These are phyloP conservation scores for Aspergillus viridinutans DNA, from an alignment of 2,329 filamentous ascomycete species.

Conservation along the genomic window DNA sequence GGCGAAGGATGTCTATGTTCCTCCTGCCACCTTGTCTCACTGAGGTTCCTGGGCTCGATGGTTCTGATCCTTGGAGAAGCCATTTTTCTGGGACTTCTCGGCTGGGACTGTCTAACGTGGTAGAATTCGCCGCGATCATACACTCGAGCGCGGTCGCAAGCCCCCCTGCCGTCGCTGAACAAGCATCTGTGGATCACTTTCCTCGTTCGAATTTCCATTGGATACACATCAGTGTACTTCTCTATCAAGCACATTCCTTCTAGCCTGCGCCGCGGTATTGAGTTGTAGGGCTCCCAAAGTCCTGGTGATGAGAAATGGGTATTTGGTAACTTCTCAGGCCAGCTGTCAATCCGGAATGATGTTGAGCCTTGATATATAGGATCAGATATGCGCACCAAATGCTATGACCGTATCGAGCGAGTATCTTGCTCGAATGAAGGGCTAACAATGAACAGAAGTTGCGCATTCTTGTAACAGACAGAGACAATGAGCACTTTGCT, in stretches of 20 bases:
- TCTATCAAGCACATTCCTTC: slow-evolving; percentile 15
- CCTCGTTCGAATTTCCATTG: slow-evolving; percentile 19
- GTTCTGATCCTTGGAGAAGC: slow-evolving; percentile 5
- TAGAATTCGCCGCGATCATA: slow-evolving; percentile 15
- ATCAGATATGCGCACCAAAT: background rate
- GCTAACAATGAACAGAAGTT: slow-evolving; percentile 8
- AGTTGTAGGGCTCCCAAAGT: background rate
- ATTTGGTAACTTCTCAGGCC: background rate
- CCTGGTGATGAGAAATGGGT: background rate
- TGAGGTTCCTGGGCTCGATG: slow-evolving; percentile 6
- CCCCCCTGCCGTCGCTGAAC: slow-evolving; percentile 9
- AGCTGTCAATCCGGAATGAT: background rate
- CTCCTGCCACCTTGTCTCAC: background rate
- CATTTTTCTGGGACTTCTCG: background rate
- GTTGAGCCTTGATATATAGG: slow-evolving; percentile 4
- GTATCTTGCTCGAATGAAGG: slow-evolving; percentile 6
- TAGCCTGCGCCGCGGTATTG: slow-evolving; percentile 2
- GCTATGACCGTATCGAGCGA: background rate
- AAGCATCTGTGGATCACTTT: slow-evolving; percentile 15
- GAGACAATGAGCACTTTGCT: slow-evolving; percentile 8
- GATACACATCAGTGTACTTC: slow-evolving; percentile 10
- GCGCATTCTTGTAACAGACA: slow-evolving; percentile 9
- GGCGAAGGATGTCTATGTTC: background rate
- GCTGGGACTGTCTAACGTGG: slow-evolving; percentile 8
- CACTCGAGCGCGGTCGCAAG: slow-evolving; percentile 10